Evolutionary conservation across 1,284 basidiomycete species (phyloP).

Genomic region (Taiwanofungus camphoratus): DNA sequence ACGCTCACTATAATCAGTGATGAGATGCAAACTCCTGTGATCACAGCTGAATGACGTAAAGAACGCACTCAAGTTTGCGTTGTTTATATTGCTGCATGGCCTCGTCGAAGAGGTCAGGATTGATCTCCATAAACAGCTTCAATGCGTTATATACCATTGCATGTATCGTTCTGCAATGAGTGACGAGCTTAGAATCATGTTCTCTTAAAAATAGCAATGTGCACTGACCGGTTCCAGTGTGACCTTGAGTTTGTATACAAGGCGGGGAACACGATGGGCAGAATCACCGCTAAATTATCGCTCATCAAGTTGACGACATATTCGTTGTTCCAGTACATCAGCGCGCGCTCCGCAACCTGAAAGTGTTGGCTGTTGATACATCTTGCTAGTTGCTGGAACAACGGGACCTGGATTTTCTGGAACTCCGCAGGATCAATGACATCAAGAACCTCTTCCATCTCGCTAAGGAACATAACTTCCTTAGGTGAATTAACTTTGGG

Average conservation of each 20-base stretch:
- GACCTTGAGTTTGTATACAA: constrained; percentile 95
- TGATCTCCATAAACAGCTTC: constrained; percentile 99
- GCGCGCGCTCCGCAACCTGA: constrained; percentile 92
- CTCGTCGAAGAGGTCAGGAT: constrained; percentile 92
- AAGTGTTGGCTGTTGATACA: constrained; percentile 99
- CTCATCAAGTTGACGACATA: constrained; percentile 99
- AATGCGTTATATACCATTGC: constrained; percentile 99
- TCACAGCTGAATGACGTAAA: constrained; percentile 15
- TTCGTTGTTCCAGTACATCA: constrained; percentile 99
- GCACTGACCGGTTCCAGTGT: constrained; percentile 89
- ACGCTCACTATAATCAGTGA: constrained; percentile 56
- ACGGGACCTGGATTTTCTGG: constrained; percentile 89
- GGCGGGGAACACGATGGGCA: constrained; percentile 98
- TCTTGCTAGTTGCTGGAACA: constrained; percentile 93
- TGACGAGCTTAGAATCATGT: constrained; percentile 6
- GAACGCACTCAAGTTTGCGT: constrained; percentile 72
- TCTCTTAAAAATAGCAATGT: background rate
- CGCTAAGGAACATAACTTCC: constrained; percentile 99
- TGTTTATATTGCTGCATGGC: constrained; percentile 94
- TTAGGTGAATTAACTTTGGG: constrained; percentile 99
- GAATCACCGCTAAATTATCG: constrained; percentile 85
- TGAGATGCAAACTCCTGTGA: no score
- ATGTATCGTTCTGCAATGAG: constrained; percentile 82
- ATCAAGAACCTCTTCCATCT: constrained; percentile 98
- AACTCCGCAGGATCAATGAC: constrained; percentile 98